phyloP scores from a whole-genome alignment of 2,329 filamentous ascomycete species.

The Volutella citrinella region DNA sequence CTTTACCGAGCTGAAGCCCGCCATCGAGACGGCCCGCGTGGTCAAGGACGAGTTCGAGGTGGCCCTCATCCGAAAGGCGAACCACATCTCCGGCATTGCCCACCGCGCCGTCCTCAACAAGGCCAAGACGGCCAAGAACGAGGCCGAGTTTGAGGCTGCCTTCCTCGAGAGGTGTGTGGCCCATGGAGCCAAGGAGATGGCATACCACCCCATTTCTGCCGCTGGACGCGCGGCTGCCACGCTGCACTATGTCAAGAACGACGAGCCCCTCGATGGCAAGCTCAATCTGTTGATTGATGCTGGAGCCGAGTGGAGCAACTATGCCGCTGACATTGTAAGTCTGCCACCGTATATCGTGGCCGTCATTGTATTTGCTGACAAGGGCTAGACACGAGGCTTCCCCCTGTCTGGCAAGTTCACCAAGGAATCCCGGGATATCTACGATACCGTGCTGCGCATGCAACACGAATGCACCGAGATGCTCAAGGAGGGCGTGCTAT shows the following conservation, averaged over 20 bases:
- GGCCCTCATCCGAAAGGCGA: slow-evolving; percentile 69
- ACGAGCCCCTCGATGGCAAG: slow-evolving; percentile 66
- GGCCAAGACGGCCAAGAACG: slow-evolving; percentile 66
- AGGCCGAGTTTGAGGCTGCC: slow-evolving; percentile 77
- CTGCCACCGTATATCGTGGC: no score
- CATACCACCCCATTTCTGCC: slow-evolving; percentile 85
- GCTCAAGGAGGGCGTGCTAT: slow-evolving; percentile 70
- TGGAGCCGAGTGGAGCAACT: slow-evolving; percentile 72
- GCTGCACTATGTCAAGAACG: slow-evolving; percentile 82
- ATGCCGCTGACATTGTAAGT: slow-evolving; percentile 64
- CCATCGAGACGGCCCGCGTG: slow-evolving; percentile 66
- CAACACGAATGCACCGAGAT: slow-evolving; percentile 72
- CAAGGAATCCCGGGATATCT: slow-evolving; percentile 68
- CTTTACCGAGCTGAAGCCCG: slow-evolving; percentile 51
- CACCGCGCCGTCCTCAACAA: slow-evolving; percentile 61
- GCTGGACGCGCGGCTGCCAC: slow-evolving; percentile 77
- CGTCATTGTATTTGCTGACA: no score
- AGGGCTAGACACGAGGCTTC: slow-evolving; percentile 81
- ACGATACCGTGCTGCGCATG: slow-evolving; percentile 83
- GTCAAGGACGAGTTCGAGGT: slow-evolving; percentile 75
- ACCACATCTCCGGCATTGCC: slow-evolving; percentile 64
- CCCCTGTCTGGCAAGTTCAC: slow-evolving; percentile 73
- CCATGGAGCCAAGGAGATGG: slow-evolving; percentile 74
- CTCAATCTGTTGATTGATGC: slow-evolving; percentile 82
- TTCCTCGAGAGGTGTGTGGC: slow-evolving; percentile 77